Evolutionary conservation across 306 rosid species (phyloP), one percentile per base, ranked within the genome.

Genomic region (Comarum palustre): DNA sequence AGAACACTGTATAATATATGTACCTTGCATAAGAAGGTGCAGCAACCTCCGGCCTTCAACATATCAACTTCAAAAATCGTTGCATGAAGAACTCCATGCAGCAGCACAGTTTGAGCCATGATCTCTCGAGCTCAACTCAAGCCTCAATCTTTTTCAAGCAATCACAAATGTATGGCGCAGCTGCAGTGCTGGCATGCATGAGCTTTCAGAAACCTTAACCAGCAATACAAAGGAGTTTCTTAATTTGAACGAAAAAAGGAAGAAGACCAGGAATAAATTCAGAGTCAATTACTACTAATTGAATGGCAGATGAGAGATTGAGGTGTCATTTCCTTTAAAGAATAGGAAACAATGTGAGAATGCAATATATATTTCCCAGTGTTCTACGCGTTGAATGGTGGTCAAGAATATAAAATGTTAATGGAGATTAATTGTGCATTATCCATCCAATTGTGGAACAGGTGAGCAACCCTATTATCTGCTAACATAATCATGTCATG

Each of bases 21-120:
- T 82, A 86, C 90, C 90, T 79, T 71, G 88, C 79, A 58, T 73
- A 84, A 36, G 65, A 65, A 74, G 24, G 38, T 51, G 80, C 86
- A 79, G 79, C 84, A 84, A 71, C 60, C 65, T 69, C 61, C 68
- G 19, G 60, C 61, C 25, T 75, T 59, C 65, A 82, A 47, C 24
- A 11, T 72, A 77, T 84, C 81, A 27, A 84, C 64, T 82, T 84
- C 88, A 16, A 27, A 72, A 45, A 84, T 73, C 0, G 81, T 86
- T 11, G 62, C 69, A 17, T 79, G 76, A 51, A 86, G 83, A 17
- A 60, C 65, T 42, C 90, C 88, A 79, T 86, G 86, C 70, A 86
- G 80, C 36, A 81, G 54, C 5, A 59, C 76, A 11, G 31, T 36
- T 47, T 55, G 31, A 5, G 66, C 51, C 82, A 80, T 39, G 55